Evolutionary conservation across 257 asterid species (phyloP).

Genomic region (Coffea eugenioides): DNA sequence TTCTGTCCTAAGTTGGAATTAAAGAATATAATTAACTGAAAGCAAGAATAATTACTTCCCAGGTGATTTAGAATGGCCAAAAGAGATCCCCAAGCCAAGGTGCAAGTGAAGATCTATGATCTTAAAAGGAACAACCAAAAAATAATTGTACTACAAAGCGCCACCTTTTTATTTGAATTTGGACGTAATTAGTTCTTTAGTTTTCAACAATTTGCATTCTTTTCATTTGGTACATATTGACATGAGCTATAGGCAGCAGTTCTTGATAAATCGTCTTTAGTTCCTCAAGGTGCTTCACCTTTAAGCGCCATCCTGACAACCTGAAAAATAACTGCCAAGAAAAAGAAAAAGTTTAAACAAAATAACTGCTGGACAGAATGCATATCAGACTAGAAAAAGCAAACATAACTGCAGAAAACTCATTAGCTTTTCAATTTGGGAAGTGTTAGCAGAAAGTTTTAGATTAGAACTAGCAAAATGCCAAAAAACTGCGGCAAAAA

Average conservation of each 20-base stretch:
- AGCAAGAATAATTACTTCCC: no score
- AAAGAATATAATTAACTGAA: no score
- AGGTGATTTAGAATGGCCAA: no score
- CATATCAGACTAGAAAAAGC: neutral
- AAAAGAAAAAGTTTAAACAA: neutral
- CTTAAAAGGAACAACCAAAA: neutral
- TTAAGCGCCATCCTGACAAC: constrained; percentile 15
- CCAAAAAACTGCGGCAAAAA: neutral
- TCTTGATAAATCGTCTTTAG: neutral
- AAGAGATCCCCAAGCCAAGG: neutral
- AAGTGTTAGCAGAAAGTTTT: neutral
- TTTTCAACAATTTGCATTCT: neutral
- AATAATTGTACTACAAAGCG: neutral
- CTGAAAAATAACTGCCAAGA: constrained; percentile 25
- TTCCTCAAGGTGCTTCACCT: neutral
- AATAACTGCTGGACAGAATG: neutral
- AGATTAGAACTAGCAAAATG: no score
- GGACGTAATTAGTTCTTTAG: no score
- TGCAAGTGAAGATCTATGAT: neutral
- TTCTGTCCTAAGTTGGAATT: no score
- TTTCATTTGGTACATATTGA: constrained; percentile 1
- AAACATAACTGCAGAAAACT: no score
- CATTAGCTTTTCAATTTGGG: neutral
- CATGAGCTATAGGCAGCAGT: neutral
- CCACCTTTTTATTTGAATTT: neutral